Evolutionary conservation across 1,284 basidiomycete genomes (phyloP).

Genomic region (Spongispora temasekensis): DNA sequence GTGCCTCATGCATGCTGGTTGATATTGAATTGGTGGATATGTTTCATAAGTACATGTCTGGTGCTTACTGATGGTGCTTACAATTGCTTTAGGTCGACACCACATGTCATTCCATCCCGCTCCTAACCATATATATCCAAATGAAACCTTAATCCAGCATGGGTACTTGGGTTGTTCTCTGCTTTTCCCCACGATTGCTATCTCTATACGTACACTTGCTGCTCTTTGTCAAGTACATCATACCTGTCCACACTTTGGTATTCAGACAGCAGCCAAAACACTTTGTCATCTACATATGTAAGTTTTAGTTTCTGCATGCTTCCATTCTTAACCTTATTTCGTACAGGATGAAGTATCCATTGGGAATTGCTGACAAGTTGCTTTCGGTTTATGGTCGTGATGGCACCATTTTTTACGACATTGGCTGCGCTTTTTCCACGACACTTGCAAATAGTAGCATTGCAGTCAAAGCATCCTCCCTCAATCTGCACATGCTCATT

Average conservation of each 20-base stretch:
- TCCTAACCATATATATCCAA: neutral
- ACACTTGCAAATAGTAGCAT: neutral
- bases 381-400: slow-evolving; percentile 5
- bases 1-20: neutral
- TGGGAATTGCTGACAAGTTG: slow-evolving; percentile 6
- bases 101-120: neutral
- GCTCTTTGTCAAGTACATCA: neutral
- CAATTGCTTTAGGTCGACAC: neutral
- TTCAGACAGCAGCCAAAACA: neutral
- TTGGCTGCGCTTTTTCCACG: slow-evolving; percentile 4
- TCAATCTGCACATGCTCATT: slow-evolving; percentile 11
- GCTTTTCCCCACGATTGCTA: neutral
- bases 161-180: neutral
- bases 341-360: slow-evolving; percentile 9
- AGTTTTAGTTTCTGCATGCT: neutral
- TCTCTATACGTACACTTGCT: neutral
- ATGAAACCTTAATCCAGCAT: neutral
- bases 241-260: neutral
- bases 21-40: neutral
- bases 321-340: neutral
- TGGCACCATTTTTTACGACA: slow-evolving; percentile 9
- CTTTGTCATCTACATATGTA: neutral
- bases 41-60: neutral
- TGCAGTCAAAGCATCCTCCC: neutral
- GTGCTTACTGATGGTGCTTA: neutral